Percentiles rank a stretch among this genome's conserved stretches.
Evolutionary conservation across 768 basidiomycete species (phyloP).

Genomic region (Cyclocybe cylindracea): DNA sequence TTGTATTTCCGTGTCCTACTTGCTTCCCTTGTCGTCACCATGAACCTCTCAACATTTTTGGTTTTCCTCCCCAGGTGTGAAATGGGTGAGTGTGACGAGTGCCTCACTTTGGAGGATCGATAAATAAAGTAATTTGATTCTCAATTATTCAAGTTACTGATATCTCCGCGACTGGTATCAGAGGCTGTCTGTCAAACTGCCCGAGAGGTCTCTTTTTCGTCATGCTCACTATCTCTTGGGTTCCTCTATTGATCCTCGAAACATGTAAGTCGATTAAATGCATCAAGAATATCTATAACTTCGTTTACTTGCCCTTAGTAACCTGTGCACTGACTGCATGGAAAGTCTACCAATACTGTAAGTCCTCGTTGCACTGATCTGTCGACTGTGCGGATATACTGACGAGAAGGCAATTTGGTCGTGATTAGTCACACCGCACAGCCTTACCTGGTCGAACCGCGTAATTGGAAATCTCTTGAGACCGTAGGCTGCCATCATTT

Average conservation of each 20-base stretch:
- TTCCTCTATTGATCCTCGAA: slow-evolving; percentile 21
- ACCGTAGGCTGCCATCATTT: background rate
- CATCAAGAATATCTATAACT: background rate
- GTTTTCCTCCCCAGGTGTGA: background rate
- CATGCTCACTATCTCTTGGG: slow-evolving; percentile 19
- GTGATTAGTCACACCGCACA: background rate
- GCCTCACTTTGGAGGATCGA: background rate
- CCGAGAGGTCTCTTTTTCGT: slow-evolving; percentile 19
- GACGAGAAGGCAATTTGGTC: slow-evolving; percentile 1
- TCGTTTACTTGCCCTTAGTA: slow-evolving; percentile 5
- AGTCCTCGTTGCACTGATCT: background rate
- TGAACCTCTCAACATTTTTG: too few species aligned
- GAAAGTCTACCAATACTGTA: slow-evolving; percentile 20
- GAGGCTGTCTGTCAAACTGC: slow-evolving; percentile 24
- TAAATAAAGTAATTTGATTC: too few species aligned
- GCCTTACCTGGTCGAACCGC: background rate
- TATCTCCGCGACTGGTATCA: slow-evolving; percentile 12
- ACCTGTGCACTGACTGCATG: slow-evolving; percentile 21
- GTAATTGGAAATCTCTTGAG: slow-evolving; percentile 7
- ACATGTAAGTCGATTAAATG: slow-evolving; percentile 12
- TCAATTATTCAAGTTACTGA: slow-evolving; percentile 11
- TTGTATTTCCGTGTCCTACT: slow-evolving; percentile 11
- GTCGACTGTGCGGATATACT: background rate
- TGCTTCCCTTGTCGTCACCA: background rate
- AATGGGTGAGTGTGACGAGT: background rate